These are phyloP conservation scores for Lotmaria passim DNA, from an alignment of 208 protist genomes.

Conservation along the genomic window DNA sequence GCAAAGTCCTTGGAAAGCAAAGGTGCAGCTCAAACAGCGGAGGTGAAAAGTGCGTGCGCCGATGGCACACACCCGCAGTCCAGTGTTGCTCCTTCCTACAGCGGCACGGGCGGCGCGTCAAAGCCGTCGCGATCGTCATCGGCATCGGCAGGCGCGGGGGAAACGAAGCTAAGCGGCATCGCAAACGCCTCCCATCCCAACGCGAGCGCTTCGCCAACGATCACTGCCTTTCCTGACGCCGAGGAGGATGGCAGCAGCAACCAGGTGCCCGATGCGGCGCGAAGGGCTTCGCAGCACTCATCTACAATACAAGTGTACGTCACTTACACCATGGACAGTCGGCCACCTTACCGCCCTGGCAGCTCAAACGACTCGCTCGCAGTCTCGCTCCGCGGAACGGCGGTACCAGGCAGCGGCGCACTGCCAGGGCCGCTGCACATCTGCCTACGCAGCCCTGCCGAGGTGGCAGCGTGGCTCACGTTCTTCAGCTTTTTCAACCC, in stretches of 20 bases:
- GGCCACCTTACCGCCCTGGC: slow-evolving; percentile 46
- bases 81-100: not conserved
- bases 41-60: not conserved
- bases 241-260: not conserved
- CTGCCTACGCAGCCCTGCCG: slow-evolving; percentile 21
- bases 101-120: not conserved
- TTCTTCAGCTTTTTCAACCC: slow-evolving; percentile 49
- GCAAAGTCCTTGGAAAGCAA: too few species aligned
- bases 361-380: slow-evolving; percentile 43
- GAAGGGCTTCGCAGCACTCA: not conserved
- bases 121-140: not conserved
- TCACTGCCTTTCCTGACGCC: slow-evolving; percentile 24
- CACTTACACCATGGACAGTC: slow-evolving; percentile 63
- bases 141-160: not conserved
- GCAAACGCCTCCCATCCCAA: not conserved
- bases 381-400: slow-evolving; percentile 44
- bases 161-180: not conserved
- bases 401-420: slow-evolving; percentile 17
- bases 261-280: not conserved
- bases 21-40: not conserved
- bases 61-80: not conserved
- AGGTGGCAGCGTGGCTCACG: slow-evolving; percentile 54
- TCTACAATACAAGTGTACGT: slow-evolving; percentile 35
- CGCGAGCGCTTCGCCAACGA: not conserved
- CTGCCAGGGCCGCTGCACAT: slow-evolving; percentile 24